Conservation (phyloP, 768 basidiomycete species). For the Psilocybe azurescens region DNA sequence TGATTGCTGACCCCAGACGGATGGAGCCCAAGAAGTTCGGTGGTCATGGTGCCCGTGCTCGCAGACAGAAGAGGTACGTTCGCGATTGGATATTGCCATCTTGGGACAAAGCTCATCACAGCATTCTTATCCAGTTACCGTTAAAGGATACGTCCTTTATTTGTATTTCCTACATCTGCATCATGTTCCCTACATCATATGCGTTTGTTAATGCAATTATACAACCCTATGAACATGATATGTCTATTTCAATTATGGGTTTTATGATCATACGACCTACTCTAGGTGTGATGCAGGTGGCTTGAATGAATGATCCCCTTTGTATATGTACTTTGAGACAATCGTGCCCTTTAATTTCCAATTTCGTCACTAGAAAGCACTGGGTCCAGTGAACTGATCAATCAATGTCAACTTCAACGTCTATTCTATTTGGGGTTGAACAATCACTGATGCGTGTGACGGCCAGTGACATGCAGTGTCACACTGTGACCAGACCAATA, state of each 20-base stretch:
- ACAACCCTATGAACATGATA: conserved; percentile 34
- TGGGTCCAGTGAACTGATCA: not conserved
- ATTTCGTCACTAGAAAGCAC: not conserved
- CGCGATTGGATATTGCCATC: not conserved
- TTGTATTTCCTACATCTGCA: conserved; percentile 42
- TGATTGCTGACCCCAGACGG: conserved; percentile 95
- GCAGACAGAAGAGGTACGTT: conserved; percentile 93
- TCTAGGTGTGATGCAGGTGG: not conserved
- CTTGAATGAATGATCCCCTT: not conserved
- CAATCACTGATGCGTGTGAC: too few species aligned
- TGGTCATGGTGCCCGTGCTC: conserved; percentile 96
- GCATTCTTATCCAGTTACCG: conserved; percentile 67
- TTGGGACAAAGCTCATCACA: not conserved
- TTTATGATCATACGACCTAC: not conserved
- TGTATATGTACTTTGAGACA: not conserved
- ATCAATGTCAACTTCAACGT: not conserved
- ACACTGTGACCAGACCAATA: too few species aligned
- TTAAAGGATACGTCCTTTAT: conserved; percentile 46
- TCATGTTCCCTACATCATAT: conserved; percentile 45
- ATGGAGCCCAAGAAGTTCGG: conserved; percentile 99
- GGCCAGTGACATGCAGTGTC: too few species aligned
- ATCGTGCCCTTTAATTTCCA: not conserved
- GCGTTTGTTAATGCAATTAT: conserved; percentile 36
- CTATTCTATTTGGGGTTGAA: too few species aligned
- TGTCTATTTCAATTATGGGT: not conserved